These are phyloP conservation scores for Aspergillus wentii DNA, from an alignment of 495 filamentous ascomycete genomes.

Conservation along the genomic window DNA sequence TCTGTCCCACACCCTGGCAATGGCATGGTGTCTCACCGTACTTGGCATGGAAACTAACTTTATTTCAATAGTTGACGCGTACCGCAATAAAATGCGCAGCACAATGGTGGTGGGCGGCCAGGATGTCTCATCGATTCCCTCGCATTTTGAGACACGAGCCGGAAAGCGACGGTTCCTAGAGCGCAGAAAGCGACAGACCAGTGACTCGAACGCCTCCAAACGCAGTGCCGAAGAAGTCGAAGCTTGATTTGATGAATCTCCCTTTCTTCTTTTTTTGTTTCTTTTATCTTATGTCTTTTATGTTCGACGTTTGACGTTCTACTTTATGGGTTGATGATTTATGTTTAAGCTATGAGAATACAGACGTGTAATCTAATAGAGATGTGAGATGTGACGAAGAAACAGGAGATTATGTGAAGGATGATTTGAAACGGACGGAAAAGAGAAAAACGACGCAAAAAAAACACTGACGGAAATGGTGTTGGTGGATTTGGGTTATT, in stretches of 20 bases:
- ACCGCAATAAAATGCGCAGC: constrained; percentile 85
- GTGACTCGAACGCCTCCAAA: constrained; percentile 18
- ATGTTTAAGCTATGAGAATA: too few species aligned
- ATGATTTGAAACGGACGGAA: too few species aligned
- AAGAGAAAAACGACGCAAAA: too few species aligned
- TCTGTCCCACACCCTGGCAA: too few species aligned
- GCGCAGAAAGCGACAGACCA: constrained; percentile 30
- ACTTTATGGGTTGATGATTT: background rate
- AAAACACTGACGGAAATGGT: too few species aligned
- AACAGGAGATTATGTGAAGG: too few species aligned
- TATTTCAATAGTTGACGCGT: constrained; percentile 71
- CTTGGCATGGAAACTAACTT: background rate
- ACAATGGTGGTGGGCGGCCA: constrained; percentile 71
- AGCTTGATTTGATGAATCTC: too few species aligned
- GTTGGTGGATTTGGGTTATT: background rate
- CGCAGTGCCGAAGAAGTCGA: constrained; percentile 41
- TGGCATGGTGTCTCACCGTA: too few species aligned
- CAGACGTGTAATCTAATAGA: too few species aligned
- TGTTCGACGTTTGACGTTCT: background rate
- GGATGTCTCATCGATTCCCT: constrained; percentile 63
- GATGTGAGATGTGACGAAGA: too few species aligned
- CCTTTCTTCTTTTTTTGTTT: constrained; percentile 4
- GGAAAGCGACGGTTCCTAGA: constrained; percentile 84
- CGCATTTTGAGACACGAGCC: constrained; percentile 83
- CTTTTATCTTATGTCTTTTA: background rate